Conservation (phyloP, 2,329 filamentous ascomycete genomes). For the Ampelomyces quisqualis region DNA sequence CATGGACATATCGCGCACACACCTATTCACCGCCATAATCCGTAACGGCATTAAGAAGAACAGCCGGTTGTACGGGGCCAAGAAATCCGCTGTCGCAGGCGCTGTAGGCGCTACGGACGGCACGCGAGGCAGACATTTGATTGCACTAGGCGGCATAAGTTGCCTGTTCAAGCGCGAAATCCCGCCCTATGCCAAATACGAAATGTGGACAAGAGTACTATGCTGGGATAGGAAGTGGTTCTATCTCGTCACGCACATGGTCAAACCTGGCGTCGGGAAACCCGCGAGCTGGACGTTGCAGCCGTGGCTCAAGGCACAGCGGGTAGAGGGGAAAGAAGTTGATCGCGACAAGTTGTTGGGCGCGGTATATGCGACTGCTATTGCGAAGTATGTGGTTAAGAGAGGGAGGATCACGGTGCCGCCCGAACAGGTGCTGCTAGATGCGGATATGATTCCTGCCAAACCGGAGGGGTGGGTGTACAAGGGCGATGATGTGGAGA, state of each 20-base stretch:
- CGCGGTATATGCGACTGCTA: conserved; percentile 52
- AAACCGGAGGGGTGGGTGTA: conserved; percentile 61
- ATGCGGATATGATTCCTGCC: conserved; percentile 71
- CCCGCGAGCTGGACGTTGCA: conserved; percentile 48
- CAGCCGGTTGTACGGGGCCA: conserved; percentile 22
- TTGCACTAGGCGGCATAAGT: conserved; percentile 51
- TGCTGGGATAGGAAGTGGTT: conserved; percentile 55
- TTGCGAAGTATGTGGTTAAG: conserved; percentile 55
- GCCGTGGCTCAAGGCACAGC: conserved; percentile 45
- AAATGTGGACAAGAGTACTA: conserved; percentile 52
- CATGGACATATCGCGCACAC: conserved; percentile 72
- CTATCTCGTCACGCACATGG: conserved; percentile 52
- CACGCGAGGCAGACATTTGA: conserved; percentile 31
- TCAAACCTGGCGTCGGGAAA: conserved; percentile 47
- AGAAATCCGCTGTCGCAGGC: conserved; percentile 18
- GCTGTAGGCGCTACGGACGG: conserved; percentile 21
- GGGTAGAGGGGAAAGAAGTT: conserved; percentile 19
- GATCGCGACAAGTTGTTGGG: conserved; percentile 42
- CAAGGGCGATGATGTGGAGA: conserved; percentile 8
- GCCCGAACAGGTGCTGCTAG: conserved; percentile 71
- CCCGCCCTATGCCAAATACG: conserved; percentile 47
- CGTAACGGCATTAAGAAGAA: conserved; percentile 47
- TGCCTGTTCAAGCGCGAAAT: conserved; percentile 53
- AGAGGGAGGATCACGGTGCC: conserved; percentile 73
- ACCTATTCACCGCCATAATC: conserved; percentile 65